Evolutionary conservation across 2,329 filamentous ascomycete species (phyloP).

Genomic region (Ceratocystis harringtonii): DNA sequence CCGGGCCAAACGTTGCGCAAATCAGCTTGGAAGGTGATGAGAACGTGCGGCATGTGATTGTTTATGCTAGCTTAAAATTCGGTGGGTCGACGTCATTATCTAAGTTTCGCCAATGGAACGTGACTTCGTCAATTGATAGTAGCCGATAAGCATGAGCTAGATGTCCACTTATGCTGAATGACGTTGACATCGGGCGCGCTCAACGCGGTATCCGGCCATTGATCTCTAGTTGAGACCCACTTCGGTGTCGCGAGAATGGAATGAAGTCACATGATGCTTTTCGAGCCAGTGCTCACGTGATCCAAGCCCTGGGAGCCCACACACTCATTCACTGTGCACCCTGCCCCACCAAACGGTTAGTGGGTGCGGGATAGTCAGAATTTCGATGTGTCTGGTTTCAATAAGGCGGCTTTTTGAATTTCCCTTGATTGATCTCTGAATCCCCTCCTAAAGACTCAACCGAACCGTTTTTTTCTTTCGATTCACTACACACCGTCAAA

Average conservation of each 20-base stretch:
- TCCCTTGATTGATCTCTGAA: conserved; percentile 17
- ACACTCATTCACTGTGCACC: conserved; percentile 15
- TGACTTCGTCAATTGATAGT: neutral
- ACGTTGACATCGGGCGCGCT: neutral
- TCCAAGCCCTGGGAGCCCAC: conserved; percentile 16
- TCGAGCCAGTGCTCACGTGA: conserved; percentile 2
- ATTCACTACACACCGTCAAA: conserved; percentile 33
- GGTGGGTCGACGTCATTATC: neutral
- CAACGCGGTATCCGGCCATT: neutral
- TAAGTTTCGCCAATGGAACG: neutral
- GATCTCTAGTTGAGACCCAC: neutral
- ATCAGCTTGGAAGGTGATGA: neutral
- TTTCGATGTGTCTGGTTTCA: conserved; percentile 15
- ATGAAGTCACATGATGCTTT: conserved; percentile 6
- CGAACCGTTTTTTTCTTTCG: conserved; percentile 18
- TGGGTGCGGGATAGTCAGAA: conserved; percentile 12
- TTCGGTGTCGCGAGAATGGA: conserved; percentile 7
- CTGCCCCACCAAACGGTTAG: conserved; percentile 16
- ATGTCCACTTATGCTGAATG: neutral
- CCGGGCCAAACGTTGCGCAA: neutral
- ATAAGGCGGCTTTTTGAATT: conserved; percentile 17
- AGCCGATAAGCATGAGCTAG: neutral
- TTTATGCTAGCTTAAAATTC: neutral
- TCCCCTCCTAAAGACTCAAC: conserved; percentile 16
- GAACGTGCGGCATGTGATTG: neutral